Evolutionary conservation across 2,329 filamentous ascomycete species (phyloP).

Genomic region (Xylariaceae sp.): DNA sequence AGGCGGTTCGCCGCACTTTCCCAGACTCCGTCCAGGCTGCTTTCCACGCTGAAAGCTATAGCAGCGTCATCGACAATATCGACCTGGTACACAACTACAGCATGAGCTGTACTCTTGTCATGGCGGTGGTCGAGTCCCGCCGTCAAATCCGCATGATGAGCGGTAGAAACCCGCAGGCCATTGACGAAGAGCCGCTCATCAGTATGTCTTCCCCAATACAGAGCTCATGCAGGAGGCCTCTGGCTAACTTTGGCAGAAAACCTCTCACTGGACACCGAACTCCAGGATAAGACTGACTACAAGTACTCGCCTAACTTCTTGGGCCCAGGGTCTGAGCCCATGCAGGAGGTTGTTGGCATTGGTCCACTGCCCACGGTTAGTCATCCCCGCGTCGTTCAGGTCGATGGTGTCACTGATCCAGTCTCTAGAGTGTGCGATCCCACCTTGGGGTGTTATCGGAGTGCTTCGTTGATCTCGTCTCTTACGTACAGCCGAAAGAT

Average conservation of each 20-base stretch:
- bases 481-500: conserved; percentile 39
- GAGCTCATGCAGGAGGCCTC: background rate
- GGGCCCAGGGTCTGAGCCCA: conserved; percentile 27
- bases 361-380: conserved; percentile 46
- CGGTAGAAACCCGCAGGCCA: conserved; percentile 28
- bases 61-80: conserved; percentile 40
- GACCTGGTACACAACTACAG: conserved; percentile 36
- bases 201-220: conserved; percentile 29
- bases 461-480: conserved; percentile 42
- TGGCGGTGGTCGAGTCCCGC: conserved; percentile 45
- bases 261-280: background rate
- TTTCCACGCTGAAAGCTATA: conserved; percentile 43
- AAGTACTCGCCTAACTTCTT: conserved; percentile 43
- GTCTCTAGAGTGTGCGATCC: conserved; percentile 36
- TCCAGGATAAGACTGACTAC: conserved; percentile 39
- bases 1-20: conserved; percentile 30
- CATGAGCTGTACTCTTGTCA: conserved; percentile 43
- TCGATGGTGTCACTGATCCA: background rate
- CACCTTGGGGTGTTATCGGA: conserved; percentile 44
- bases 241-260: conserved; percentile 1
- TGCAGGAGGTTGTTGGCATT: conserved; percentile 38
- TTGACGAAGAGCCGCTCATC: conserved; percentile 38
- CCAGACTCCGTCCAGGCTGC: conserved; percentile 39
- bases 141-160: conserved; percentile 38
- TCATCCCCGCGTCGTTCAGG: conserved; percentile 2